Conservation (phyloP, 352 stramenopile species). For the Phytophthora megakarya region DNA sequence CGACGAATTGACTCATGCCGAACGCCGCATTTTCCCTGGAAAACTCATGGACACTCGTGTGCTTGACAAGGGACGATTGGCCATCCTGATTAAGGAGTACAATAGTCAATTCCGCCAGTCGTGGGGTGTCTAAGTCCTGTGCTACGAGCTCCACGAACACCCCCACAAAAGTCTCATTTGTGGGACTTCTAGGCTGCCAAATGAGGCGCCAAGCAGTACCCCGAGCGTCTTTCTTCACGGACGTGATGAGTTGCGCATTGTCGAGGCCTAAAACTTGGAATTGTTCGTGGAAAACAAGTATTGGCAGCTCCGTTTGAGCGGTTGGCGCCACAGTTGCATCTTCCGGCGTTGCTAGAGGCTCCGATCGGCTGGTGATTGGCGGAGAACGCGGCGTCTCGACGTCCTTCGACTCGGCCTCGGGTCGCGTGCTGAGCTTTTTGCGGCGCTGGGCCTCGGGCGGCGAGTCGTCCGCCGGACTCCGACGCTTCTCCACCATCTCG, state of each 20-base stretch:
- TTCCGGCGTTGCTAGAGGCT: slow-evolving; percentile 11
- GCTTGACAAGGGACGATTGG: slow-evolving; percentile 33
- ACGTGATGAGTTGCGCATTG: slow-evolving; percentile 39
- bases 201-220: slow-evolving; percentile 62
- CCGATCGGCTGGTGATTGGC: not conserved
- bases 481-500: slow-evolving; percentile 61
- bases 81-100: slow-evolving; percentile 43
- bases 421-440: slow-evolving; percentile 37
- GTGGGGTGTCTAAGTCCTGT: not conserved
- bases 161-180: slow-evolving; percentile 52
- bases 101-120: slow-evolving; percentile 47
- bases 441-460: slow-evolving; percentile 26
- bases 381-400: slow-evolving; percentile 8
- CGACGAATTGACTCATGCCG: slow-evolving; percentile 57
- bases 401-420: slow-evolving; percentile 14
- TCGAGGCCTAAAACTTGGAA: slow-evolving; percentile 53
- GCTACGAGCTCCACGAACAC: slow-evolving; percentile 66
- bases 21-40: slow-evolving; percentile 54
- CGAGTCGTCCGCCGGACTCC: slow-evolving; percentile 36
- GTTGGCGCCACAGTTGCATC: slow-evolving; percentile 20
- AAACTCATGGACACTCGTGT: slow-evolving; percentile 59
- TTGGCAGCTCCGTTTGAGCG: slow-evolving; percentile 6
- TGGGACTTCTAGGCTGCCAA: slow-evolving; percentile 62
- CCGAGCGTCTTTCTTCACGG: slow-evolving; percentile 38
- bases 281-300: slow-evolving; percentile 37